These are phyloP conservation scores for Nakaseomyces sp. DNA, from an alignment of 1,139 yeast genomes.

Conservation along the genomic window DNA sequence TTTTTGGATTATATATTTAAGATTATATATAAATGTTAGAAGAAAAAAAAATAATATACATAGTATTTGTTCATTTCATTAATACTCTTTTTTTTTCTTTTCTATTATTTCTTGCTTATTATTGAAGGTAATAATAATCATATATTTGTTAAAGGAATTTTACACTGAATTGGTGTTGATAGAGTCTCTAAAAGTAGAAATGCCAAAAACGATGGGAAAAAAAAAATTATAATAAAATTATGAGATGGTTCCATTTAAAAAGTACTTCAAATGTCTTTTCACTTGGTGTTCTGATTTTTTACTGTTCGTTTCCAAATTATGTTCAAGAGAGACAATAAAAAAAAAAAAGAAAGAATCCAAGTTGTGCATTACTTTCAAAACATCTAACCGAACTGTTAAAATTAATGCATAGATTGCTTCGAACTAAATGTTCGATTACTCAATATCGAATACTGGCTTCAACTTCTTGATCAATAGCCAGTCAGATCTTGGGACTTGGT, in stretches of 20 bases:
- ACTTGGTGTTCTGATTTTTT: too few species aligned
- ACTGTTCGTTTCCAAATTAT: too few species aligned
- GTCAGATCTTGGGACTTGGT: slow-evolving; percentile 85
- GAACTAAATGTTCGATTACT: slow-evolving; percentile 13
- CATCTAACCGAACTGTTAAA: too few species aligned
- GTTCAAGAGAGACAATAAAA: too few species aligned
- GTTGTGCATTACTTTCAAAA: too few species aligned
- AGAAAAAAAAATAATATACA: neutral
- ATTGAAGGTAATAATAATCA: too few species aligned
- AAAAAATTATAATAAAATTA: too few species aligned
- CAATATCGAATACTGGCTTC: slow-evolving; percentile 65
- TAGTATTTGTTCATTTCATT: neutral
- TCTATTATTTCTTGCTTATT: neutral
- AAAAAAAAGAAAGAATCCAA: too few species aligned
- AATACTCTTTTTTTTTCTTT: neutral
- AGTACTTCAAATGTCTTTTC: too few species aligned
- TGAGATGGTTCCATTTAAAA: neutral
- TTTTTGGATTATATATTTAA: neutral
- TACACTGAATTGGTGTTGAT: too few species aligned
- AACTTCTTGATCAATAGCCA: slow-evolving; percentile 86
- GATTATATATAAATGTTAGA: neutral
- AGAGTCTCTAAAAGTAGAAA: neutral
- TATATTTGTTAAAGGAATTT: too few species aligned
- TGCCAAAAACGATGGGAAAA: neutral
- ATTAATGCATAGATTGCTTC: too few species aligned